These are phyloP conservation scores for Pyrenula aspistea DNA, from an alignment of 495 filamentous ascomycete species.

Conservation along the genomic window DNA sequence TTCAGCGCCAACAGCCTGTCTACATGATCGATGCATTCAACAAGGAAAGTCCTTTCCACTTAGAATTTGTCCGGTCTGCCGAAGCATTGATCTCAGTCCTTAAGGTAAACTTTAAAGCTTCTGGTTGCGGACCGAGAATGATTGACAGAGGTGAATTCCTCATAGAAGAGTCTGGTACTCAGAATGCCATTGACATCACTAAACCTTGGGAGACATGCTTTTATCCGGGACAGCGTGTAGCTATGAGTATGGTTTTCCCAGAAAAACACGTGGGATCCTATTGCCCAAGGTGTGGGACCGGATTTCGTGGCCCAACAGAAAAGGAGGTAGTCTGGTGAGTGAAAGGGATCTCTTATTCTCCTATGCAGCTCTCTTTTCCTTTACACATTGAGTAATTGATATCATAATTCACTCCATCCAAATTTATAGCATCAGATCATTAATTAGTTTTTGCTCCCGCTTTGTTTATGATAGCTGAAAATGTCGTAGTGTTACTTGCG, in stretches of 20 bases:
- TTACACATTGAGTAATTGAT: too few relatives aligned
- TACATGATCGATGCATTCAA: slow-evolving; percentile 17
- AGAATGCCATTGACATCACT: slow-evolving; percentile 10
- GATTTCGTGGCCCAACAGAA: too few relatives aligned
- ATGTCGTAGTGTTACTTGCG: too few relatives aligned
- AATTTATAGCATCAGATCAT: too few relatives aligned
- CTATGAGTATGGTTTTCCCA: slow-evolving; percentile 23
- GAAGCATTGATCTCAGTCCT: slow-evolving; percentile 12
- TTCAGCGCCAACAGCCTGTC: slow-evolving; percentile 20
- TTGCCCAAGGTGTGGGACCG: too few relatives aligned
- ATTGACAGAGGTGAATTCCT: slow-evolving; percentile 11
- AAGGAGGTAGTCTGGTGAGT: too few relatives aligned
- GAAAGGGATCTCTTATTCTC: too few relatives aligned
- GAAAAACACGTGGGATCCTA: too few relatives aligned
- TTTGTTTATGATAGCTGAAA: too few relatives aligned
- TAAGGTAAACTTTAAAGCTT: slow-evolving; percentile 7
- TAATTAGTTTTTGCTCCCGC: too few relatives aligned
- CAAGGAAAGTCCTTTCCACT: slow-evolving; percentile 11
- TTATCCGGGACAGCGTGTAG: slow-evolving; percentile 11
- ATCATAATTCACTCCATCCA: too few relatives aligned
- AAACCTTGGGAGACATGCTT: slow-evolving; percentile 13
- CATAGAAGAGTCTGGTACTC: slow-evolving; percentile 12
- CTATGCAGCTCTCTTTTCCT: too few relatives aligned
- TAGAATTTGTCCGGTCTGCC: slow-evolving; percentile 14
- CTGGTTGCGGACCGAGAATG: slow-evolving; percentile 8